Evolutionary conservation across 495 filamentous ascomycete genomes (phyloP), one percentile per base, ranked within the genome.

Genomic region (Platismatia glauca): DNA sequence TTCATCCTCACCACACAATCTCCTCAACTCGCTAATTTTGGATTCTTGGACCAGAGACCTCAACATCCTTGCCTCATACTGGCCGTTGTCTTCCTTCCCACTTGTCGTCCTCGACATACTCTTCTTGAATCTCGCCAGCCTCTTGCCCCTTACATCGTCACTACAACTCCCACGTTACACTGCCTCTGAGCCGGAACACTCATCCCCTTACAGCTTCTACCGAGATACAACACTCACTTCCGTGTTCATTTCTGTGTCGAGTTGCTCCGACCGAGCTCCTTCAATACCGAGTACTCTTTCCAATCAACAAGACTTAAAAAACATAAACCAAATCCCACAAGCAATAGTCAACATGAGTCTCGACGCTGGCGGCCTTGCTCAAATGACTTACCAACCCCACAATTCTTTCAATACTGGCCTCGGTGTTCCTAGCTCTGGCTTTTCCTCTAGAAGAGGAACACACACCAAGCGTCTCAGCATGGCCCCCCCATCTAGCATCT

Each of bases 361-460:
- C 85, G 88, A 96, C 91, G 85, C 92, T 83, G 94, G 92, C 83
- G 91, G 91, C 91, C 90, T 96, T 82, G 88, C 93, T 91, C 94
- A 96, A 81, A 97, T 98, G 95, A 88, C 90, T 75, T 95, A 93
- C 82, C 87, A 89, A 78, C 59, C 66, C n/a, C 64, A 70, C 52
- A 82, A 82, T 74, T 87, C 79, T 68, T 79, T 83, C 71, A 81
- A 82, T 74, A 81, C 82, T 77, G 85, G 84, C 72, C 77, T 94
- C 70, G 88, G 86, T 63, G 84, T 88, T 73, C 86, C 90, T 22
- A 76, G 81, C 65, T 86, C 88, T 65, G 88, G 89, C 64, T 88
- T 95, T 71, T 90, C 89, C 58, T 91, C 91, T 57, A 85, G 88
- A 61, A 88, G 86, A 70, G 89, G 88, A 67, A 80, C 88, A 67